Evolutionary conservation across 1,284 basidiomycete species (phyloP), one percentile per base, ranked within the genome.

Genomic region (Marasmius sp.): DNA sequence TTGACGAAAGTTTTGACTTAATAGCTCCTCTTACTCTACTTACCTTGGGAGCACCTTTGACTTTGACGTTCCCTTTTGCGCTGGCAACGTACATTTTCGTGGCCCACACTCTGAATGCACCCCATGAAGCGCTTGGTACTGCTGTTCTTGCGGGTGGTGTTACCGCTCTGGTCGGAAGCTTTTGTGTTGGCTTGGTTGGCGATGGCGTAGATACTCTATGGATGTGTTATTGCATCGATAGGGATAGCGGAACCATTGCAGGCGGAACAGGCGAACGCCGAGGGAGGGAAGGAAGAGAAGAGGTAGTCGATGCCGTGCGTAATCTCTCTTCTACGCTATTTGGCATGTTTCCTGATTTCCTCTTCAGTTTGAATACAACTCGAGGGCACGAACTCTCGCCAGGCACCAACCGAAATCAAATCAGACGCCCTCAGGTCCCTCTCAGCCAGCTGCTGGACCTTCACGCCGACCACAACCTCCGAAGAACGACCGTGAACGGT

Each of bases 131-230:
- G 0, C 81, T 94, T 5, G 81, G 88, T 6, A 91, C 93, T 8
- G 87, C 91, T 0, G 66, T 95, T 22, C 78, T 95, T 3, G 92
- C 91, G 43, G 93, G 89, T 1, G 85, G 85, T 3, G 85, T 94
- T 5, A 94, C 93, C 0, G 92, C 90, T 16, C 79, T 95, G 43
- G 92, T 94, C 12, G 89, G 93, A 8, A 71, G 91, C 68, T 94
- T 95, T 64, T 93, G 92, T 64, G 86, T 92, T 6, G 92, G 92
- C 5, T 80, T 95, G 4, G 84, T 96, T 37, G 86, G 86, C 64
- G 93, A 96, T 72, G 87, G 88, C 89, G 89, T 92, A 61, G 94
- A 96, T 70, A 89, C 93, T 2, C 71, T 96, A 57, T 96, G 94
- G 71, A 82, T 96, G 47, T 96, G 94, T 70, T 94, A 94, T 71